Evolutionary conservation across 345 rosid species (phyloP), one percentile per base, ranked within the genome.

Genomic region (Rhizophora mangle): DNA sequence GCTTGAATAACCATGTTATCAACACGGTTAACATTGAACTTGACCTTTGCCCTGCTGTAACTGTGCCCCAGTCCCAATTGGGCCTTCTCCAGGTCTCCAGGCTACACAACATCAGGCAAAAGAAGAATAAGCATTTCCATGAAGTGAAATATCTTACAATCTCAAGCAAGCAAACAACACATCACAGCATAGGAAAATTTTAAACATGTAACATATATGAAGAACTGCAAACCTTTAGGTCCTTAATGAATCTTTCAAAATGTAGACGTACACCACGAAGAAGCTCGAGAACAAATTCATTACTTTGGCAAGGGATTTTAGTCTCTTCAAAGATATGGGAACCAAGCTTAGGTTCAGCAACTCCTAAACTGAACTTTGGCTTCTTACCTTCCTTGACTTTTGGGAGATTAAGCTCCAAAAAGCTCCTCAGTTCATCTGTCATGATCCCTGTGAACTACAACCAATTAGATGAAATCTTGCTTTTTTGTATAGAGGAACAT

Each of bases 1-100:
- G 98, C 97, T 66, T 95, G 98, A 60, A 95, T 95, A 72, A 95
- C 95, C 97, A 95, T 95, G 69, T 92, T 92, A 66, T 95, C 98
- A 26, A 88, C 91, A 16, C 94, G 76, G 82, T 95, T 88, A 43
- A 92, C 96, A 74, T 95, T 95, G 83, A 95, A 95, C 82, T 95
- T 95, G 71, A 95, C 98, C 71, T 95, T 92, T 10, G 97, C 98
- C 78, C 99, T 83, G 77, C 96, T 95, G 82, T 92, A 95, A 71
- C 97, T 95, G 75, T 95, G 99, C 4, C 88, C 94, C 37, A 95
- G 82, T 74, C 99, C 99, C 76, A 95, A 94, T 69, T 95, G 99
- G 11, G 96, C 91, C 82, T 90, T 92, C 68, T 92, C 98, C 67
- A 88, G 32, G 78, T 92, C 98, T 68, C 99, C 91, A 24, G 96